phyloP scores from a whole-genome alignment of 2,329 filamentous ascomycete species.

The Botrytis sinoallii region DNA sequence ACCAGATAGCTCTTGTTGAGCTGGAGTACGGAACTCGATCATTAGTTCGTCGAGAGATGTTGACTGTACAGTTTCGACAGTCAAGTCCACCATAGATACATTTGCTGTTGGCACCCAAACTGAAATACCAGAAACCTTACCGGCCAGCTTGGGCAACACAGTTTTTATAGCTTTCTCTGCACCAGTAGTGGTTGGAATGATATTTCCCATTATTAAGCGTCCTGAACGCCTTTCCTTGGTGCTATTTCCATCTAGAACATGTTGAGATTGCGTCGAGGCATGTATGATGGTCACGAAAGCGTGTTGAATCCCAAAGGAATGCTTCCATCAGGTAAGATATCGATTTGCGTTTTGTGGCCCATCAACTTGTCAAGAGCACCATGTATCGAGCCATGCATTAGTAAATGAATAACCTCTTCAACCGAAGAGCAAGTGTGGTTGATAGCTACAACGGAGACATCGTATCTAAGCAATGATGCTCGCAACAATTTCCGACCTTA shows the following conservation, averaged over 20 bases:
- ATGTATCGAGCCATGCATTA: neutral
- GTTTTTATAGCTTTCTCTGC: neutral
- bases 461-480: neutral
- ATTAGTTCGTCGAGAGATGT: neutral
- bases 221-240: neutral
- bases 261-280: neutral
- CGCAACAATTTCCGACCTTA: neutral
- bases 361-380: neutral
- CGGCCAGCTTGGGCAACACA: neutral
- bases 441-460: neutral
- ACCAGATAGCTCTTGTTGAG: neutral
- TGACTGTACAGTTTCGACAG: neutral
- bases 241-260: neutral
- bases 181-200: neutral
- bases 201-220: neutral
- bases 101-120: neutral
- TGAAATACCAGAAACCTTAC: neutral
- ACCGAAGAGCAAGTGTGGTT: neutral
- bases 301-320: neutral
- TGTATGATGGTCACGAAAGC: neutral
- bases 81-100: neutral
- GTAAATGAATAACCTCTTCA: neutral
- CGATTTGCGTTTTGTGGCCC: neutral
- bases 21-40: neutral
- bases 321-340: neutral